Conservation (phyloP, 2,329 filamentous ascomycete species). For the Fonsecaea erecta region DNA sequence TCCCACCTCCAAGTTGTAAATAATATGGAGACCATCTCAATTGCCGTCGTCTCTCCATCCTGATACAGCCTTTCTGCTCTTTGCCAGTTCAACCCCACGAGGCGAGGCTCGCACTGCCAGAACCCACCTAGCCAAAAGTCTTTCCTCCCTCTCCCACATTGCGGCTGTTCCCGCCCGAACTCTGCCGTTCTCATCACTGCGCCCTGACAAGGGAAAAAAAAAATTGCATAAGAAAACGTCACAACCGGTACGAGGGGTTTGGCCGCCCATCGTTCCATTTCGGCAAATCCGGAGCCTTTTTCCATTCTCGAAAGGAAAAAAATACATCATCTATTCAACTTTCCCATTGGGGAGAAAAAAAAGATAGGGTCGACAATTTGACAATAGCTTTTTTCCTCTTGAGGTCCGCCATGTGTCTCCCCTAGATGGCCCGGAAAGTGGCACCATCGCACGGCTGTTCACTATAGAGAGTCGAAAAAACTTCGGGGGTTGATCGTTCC, state of each 20-base stretch:
- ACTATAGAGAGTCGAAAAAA: background rate
- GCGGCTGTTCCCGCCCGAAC: slow-evolving; percentile 11
- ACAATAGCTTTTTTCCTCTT: background rate
- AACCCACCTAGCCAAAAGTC: background rate
- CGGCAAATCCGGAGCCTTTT: background rate
- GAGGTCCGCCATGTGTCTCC: background rate
- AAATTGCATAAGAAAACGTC: slow-evolving; percentile 16
- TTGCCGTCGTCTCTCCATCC: background rate
- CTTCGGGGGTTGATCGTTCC: slow-evolving; percentile 1
- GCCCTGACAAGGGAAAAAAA: background rate
- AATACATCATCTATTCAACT: background rate
- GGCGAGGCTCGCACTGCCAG: background rate
- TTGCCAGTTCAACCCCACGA: background rate
- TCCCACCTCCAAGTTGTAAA: background rate
- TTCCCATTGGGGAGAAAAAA: background rate
- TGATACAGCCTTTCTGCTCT: background rate
- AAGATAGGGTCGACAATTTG: background rate
- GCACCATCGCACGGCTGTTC: background rate
- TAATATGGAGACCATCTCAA: background rate
- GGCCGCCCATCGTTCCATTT: background rate
- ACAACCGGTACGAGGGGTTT: background rate
- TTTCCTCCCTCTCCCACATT: slow-evolving; percentile 1
- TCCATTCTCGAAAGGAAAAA: background rate
- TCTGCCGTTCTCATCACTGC: background rate
- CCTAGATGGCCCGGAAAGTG: slow-evolving; percentile 2